Percentiles rank a stretch among this genome's conserved stretches.
Evolutionary conservation across 306 rosid genomes (phyloP).

Genomic region (Astragalus glycyphyllos): DNA sequence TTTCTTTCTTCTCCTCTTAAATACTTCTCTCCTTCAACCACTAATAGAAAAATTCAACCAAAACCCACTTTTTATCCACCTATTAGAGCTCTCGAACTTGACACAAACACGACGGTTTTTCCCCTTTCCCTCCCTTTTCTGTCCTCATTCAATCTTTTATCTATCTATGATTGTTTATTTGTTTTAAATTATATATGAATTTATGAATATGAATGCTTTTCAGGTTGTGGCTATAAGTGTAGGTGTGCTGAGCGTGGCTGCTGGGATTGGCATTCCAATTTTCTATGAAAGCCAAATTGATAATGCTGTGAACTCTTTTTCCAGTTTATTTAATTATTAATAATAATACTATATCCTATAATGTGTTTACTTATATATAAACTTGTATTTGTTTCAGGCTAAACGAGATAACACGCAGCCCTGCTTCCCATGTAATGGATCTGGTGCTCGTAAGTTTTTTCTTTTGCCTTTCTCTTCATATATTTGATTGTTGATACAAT

Average conservation of each 20-base stretch:
- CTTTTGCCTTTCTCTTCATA: too few species aligned
- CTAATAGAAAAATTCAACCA: constrained; percentile 49
- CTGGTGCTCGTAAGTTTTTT: constrained; percentile 85
- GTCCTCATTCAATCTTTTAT: background rate
- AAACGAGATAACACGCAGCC: constrained; percentile 91
- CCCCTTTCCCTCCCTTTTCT: background rate
- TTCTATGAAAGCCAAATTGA: constrained; percentile 92
- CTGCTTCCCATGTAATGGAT: constrained; percentile 95
- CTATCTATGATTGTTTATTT: background rate
- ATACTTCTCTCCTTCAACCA: constrained; percentile 37
- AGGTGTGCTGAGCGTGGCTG: constrained; percentile 77
- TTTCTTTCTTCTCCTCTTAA: constrained; percentile 73
- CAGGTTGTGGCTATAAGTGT: constrained; percentile 90
- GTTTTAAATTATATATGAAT: background rate
- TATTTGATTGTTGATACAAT: too few species aligned
- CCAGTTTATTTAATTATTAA: background rate
- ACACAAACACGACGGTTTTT: constrained; percentile 88
- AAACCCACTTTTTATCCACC: constrained; percentile 69
- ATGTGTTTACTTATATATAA: background rate
- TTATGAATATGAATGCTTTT: background rate
- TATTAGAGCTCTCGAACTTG: constrained; percentile 85
- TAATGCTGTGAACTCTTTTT: constrained; percentile 68
- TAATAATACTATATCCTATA: background rate
- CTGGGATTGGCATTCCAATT: constrained; percentile 86
- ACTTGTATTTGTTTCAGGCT: constrained; percentile 59